Percentiles rank a stretch among this genome's conserved stretches.
Conservation (phyloP, 768 basidiomycete species). For the Boletus sp. region DNA sequence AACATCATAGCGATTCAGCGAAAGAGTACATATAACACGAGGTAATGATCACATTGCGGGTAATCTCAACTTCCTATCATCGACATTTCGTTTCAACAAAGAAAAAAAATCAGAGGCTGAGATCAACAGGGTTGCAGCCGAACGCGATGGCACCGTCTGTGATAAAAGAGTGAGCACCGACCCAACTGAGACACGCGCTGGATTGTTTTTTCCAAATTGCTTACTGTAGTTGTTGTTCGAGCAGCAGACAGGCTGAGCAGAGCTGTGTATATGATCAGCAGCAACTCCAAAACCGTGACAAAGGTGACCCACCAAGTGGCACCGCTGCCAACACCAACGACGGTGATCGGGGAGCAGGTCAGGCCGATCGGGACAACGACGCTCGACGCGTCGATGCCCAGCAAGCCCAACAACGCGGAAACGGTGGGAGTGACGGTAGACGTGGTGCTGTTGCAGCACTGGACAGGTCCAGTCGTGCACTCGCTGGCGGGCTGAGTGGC, state of each 20-base stretch:
- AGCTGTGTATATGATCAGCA: too few relatives aligned
- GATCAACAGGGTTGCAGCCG: neutral
- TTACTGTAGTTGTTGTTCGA: conserved; percentile 2
- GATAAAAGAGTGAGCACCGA: neutral
- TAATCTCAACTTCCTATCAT: neutral
- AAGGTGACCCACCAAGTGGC: too few relatives aligned
- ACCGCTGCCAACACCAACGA: too few relatives aligned
- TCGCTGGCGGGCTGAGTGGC: neutral
- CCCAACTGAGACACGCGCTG: neutral
- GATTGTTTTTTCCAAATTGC: neutral
- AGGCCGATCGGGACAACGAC: too few relatives aligned
- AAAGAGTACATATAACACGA: neutral
- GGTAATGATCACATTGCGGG: neutral
- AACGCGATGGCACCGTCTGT: neutral
- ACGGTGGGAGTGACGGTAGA: too few relatives aligned
- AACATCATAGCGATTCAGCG: neutral
- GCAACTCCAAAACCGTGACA: too few relatives aligned
- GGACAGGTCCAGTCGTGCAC: neutral
- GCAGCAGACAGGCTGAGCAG: too few relatives aligned
- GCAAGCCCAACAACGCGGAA: too few relatives aligned
- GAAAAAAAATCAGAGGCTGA: neutral
- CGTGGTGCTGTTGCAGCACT: neutral
- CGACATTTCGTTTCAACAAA: neutral
- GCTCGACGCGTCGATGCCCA: too few relatives aligned
- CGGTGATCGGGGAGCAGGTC: too few relatives aligned